Percentiles rank a stretch among this genome's conserved stretches.
These are phyloP conservation scores for Phytopythium aichiense DNA, from an alignment of 352 stramenopile species.

Conservation along the genomic window DNA sequence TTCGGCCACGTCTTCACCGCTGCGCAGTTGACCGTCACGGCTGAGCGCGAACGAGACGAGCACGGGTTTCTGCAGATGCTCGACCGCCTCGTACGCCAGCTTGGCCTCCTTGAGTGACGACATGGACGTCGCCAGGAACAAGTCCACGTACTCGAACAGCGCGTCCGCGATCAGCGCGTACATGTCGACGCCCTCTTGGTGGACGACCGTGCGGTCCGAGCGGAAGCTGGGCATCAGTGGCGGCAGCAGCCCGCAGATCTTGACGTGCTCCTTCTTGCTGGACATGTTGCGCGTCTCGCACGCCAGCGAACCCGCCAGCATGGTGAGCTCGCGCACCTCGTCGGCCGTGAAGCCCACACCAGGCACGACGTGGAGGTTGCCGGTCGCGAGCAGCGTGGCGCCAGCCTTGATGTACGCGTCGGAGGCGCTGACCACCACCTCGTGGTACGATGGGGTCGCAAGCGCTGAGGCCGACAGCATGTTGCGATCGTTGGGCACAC, in stretches of 20 bases:
- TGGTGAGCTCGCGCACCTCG: slow-evolving; percentile 66
- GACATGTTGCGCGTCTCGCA: slow-evolving; percentile 32
- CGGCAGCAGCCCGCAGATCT: slow-evolving; percentile 85
- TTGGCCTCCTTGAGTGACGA: slow-evolving; percentile 84
- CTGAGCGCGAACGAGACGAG: slow-evolving; percentile 87
- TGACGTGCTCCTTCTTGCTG: slow-evolving; percentile 20
- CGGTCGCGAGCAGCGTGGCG: slow-evolving; percentile 80
- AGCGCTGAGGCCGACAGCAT: slow-evolving; percentile 87
- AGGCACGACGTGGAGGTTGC: slow-evolving; percentile 87
- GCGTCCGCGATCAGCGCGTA: slow-evolving; percentile 79
- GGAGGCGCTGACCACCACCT: slow-evolving; percentile 64
- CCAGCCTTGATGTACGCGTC: slow-evolving; percentile 75
- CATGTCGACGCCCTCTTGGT: slow-evolving; percentile 54
- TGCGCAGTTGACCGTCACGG: slow-evolving; percentile 66
- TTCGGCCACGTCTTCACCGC: slow-evolving; percentile 62
- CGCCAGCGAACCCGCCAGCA: slow-evolving; percentile 61
- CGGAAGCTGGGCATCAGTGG: slow-evolving; percentile 90
- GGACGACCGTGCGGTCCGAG: slow-evolving; percentile 80
- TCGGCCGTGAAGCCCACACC: slow-evolving; percentile 78
- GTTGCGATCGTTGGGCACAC: slow-evolving; percentile 87
- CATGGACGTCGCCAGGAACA: slow-evolving; percentile 89
- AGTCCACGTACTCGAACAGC: slow-evolving; percentile 73
- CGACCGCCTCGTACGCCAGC: slow-evolving; percentile 77
- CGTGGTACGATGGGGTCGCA: slow-evolving; percentile 57
- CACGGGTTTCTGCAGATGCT: slow-evolving; percentile 55